A percentile compares a stretch with the other conserved stretches of the same genome.
Evolutionary conservation across 2,329 filamentous ascomycete species (phyloP).

Genomic region (Fusarium phyllophilum): DNA sequence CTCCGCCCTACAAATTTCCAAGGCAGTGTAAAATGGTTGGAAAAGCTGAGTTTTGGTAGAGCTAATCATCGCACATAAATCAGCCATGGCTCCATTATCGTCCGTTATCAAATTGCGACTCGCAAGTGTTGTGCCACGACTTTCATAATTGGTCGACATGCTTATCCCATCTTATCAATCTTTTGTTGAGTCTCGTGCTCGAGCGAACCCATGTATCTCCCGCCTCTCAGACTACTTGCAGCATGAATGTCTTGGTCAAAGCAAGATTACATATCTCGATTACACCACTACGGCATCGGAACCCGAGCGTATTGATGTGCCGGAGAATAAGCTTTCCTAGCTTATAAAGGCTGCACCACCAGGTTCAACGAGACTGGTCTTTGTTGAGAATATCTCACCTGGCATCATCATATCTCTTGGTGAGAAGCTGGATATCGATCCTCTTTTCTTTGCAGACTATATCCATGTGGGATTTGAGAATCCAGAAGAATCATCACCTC

Average conservation of each 20-base stretch:
- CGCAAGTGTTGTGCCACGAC: neutral
- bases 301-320: fast-evolving
- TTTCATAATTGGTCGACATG: neutral
- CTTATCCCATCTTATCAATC: neutral
- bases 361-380: fast-evolving
- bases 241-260: fast-evolving
- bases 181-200: neutral
- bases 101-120: neutral
- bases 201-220: neutral
- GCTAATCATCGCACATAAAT: neutral
- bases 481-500: fast-evolving
- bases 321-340: fast-evolving
- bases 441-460: neutral
- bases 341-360: fast-evolving
- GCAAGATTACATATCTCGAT: neutral
- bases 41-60: neutral
- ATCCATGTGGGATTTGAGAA: neutral
- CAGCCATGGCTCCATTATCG: neutral
- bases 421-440: neutral
- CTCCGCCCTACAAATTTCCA: neutral
- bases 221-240: fast-evolving
- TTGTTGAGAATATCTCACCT: neutral
- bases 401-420: fast-evolving
- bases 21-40: neutral
- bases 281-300: fast-evolving